Percentiles rank a stretch among this genome's conserved stretches.
These are phyloP conservation scores for Lycium barbarum DNA, from an alignment of 257 asterid genomes.

Conservation along the genomic window DNA sequence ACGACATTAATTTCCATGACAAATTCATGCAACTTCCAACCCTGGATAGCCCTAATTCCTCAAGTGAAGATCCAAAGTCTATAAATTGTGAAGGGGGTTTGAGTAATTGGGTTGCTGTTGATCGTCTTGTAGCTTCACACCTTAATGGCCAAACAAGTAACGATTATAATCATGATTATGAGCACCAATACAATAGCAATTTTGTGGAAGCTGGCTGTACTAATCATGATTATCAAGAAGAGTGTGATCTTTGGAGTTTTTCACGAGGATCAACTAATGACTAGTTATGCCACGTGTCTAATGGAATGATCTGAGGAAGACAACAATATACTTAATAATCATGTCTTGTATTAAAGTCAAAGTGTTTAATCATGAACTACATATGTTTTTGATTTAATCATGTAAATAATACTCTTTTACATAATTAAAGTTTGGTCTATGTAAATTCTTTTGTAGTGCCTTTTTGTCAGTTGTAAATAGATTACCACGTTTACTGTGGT, in stretches of 20 bases:
- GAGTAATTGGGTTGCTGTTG: conserved; percentile 72
- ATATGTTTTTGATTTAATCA: neutral
- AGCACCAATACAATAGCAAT: neutral
- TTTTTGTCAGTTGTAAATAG: neutral
- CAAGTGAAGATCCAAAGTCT: conserved; percentile 24
- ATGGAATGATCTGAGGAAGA: conserved; percentile 9
- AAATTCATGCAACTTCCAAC: conserved; percentile 76
- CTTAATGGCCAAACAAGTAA: conserved; percentile 63
- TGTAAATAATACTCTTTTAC: conserved; percentile 11
- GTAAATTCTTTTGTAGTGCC: neutral
- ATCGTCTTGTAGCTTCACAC: conserved; percentile 89
- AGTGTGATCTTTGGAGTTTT: conserved; percentile 59
- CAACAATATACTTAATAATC: neutral
- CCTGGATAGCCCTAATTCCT: conserved; percentile 46
- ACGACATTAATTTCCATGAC: conserved; percentile 20
- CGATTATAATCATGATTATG: conserved; percentile 47
- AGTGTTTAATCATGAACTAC: conserved; percentile 12
- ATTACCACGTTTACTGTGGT: neutral
- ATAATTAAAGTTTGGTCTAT: conserved; percentile 14
- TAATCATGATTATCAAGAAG: conserved; percentile 13
- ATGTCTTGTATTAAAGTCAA: conserved; percentile 13
- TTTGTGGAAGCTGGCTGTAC: neutral
- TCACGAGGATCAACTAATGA: conserved; percentile 60
- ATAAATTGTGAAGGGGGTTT: conserved; percentile 36
- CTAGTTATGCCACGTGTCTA: conserved; percentile 74